Evolutionary conservation across 75 land plant genomes (phyloP), one percentile per base, ranked within the genome.

Genomic region (Larix kaempferi): DNA sequence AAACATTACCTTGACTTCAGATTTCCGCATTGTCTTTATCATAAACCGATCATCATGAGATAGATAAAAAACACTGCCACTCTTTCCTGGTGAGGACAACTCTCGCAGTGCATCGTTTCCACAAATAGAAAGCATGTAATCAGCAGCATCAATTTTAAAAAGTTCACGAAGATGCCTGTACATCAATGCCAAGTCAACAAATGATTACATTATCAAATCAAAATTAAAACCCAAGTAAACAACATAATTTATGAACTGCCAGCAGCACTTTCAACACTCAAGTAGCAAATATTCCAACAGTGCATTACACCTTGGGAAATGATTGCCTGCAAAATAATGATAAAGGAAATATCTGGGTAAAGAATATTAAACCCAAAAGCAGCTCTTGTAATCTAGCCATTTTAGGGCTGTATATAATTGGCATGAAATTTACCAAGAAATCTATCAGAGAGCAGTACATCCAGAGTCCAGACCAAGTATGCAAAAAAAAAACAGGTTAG

Each of bases 61-160:
- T 73, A 91, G 82, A 86, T 91, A 93, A 74, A 93, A 93, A 41
- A 93, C 88, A 82, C 95, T 93, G 27, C 94, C 96, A 83, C 96
- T 93, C 79, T 93, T 93, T 37, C 96, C 96, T 60, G 96, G 96
- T 54, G 96, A 93, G 2, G 94, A 88, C 26, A 93, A 89, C 74
- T 91, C 94, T 44, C 96, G 65, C 58, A 93, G 84, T 5, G 96
- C 96, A 88, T 91, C 94, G 75, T 93, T 88, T 44, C 96, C 96
- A 82, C 96, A 93, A 22, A 93, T 86, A 5, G 96, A 91, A 44
- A 93, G 67, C 96, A 93, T 93, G 66, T 93, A 93, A 79, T 93
- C 96, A 69, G 92, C 96, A 49, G 96, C 81, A 80, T 93, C 96
- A 62, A 93, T 91, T 82, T 88, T 88, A 80, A 93, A 93, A 72